These are phyloP conservation scores for Leccinum uliginosum DNA, from an alignment of 768 basidiomycete species.

Conservation along the genomic window DNA sequence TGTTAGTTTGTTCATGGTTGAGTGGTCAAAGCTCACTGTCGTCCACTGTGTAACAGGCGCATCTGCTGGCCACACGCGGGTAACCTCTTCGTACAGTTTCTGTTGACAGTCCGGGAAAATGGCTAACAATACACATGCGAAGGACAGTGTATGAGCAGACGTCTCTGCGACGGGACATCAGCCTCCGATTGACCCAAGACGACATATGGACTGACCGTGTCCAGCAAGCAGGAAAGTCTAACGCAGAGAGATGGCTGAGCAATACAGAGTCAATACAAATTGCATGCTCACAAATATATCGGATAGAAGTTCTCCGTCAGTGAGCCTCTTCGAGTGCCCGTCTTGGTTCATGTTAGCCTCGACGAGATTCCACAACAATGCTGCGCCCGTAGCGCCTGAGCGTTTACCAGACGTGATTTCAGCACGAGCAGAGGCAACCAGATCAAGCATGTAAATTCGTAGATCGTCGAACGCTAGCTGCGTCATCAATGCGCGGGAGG, in stretches of 20 bases:
- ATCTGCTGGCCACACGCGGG: conserved; percentile 37
- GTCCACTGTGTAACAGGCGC: conserved; percentile 20
- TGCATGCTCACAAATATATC: conserved; percentile 41
- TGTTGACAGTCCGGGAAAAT: conserved; percentile 47
- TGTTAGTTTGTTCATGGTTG: too few species aligned
- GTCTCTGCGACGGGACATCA: conserved; percentile 37
- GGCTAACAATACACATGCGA: conserved; percentile 42
- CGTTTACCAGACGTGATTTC: conserved; percentile 30
- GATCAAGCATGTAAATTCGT: conserved; percentile 37
- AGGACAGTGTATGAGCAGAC: conserved; percentile 41
- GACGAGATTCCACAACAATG: conserved; percentile 42
- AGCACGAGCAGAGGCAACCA: conserved; percentile 36
- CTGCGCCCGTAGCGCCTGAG: conserved; percentile 25
- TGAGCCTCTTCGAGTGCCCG: conserved; percentile 28
- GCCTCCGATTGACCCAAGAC: not conserved
- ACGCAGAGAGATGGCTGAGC: not conserved
- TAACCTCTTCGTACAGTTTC: conserved; percentile 40
- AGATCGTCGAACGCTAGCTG: conserved; percentile 35
- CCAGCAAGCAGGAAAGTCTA: conserved; percentile 48
- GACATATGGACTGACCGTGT: conserved; percentile 33
- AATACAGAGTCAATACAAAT: not conserved
- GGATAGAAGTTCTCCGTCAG: conserved; percentile 44
- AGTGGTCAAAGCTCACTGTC: conserved; percentile 24
- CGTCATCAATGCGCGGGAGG: conserved; percentile 27
- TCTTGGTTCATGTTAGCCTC: conserved; percentile 43